phyloP scores from a whole-genome alignment of 768 basidiomycete species.

The Collybiopsis luxurians region DNA sequence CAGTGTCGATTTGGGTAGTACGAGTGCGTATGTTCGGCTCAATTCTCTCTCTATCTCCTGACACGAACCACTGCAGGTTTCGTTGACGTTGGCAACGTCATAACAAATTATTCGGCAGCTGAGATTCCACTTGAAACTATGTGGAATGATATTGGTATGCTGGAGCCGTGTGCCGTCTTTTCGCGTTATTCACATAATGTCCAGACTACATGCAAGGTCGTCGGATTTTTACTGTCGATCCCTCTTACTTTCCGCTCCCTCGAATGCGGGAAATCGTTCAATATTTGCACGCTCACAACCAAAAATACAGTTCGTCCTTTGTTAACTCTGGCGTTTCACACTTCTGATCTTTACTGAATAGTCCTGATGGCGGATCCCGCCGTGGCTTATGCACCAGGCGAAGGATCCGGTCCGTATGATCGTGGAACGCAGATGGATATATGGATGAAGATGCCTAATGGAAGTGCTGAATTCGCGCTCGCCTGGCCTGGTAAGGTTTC shows the following conservation, averaged over 20 bases:
- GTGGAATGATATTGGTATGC: slow-evolving; percentile 73
- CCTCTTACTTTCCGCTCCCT: slow-evolving; percentile 60
- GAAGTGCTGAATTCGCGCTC: slow-evolving; percentile 51
- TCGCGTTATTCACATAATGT: background rate
- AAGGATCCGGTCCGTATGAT: slow-evolving; percentile 46
- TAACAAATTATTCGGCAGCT: slow-evolving; percentile 58
- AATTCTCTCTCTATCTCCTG: no score
- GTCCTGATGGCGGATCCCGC: no score
- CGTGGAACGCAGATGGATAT: slow-evolving; percentile 34
- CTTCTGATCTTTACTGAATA: no score
- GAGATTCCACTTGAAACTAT: slow-evolving; percentile 71
- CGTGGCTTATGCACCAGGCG: slow-evolving; percentile 10
- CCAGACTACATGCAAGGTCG: slow-evolving; percentile 68
- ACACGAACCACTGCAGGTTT: no score
- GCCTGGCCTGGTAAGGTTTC: slow-evolving; percentile 58
- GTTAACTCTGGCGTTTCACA: no score
- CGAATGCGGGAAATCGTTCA: slow-evolving; percentile 65
- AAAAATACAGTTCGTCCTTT: slow-evolving; percentile 47
- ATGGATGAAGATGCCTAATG: slow-evolving; percentile 63
- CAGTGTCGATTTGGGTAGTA: slow-evolving; percentile 72
- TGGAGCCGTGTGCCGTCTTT: background rate
- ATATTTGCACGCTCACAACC: slow-evolving; percentile 57
- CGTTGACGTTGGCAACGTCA: slow-evolving; percentile 58
- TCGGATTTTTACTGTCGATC: slow-evolving; percentile 68
- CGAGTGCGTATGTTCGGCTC: no score